Conservation (phyloP, 352 stramenopile genomes). For the Phytophthora cactorum region DNA sequence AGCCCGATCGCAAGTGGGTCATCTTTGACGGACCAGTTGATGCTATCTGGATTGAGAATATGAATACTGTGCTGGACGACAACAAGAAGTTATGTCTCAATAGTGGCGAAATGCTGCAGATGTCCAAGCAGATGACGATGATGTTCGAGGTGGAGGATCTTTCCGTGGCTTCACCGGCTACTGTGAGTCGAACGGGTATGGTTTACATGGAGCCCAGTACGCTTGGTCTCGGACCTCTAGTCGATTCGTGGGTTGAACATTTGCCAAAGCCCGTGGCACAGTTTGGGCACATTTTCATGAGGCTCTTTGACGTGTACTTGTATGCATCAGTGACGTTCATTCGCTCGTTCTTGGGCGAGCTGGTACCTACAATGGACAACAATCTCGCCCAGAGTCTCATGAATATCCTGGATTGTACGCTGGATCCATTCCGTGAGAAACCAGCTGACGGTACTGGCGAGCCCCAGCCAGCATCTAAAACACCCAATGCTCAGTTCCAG, state of each 20-base stretch:
- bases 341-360: conserved; percentile 85
- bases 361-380: conserved; percentile 94
- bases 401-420: conserved; percentile 92
- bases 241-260: conserved; percentile 91
- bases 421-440: conserved; percentile 75
- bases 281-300: conserved; percentile 53
- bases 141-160: conserved; percentile 98
- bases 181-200: conserved; percentile 95
- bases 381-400: conserved; percentile 92
- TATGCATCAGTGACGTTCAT: conserved; percentile 89
- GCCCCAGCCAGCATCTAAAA: conserved; percentile 43
- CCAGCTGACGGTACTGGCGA: conserved; percentile 49
- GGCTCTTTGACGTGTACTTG: conserved; percentile 93
- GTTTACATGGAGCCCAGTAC: conserved; percentile 97
- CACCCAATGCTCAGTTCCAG: conserved; percentile 66
- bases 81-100: conserved; percentile 97
- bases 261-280: conserved; percentile 46
- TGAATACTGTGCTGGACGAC: conserved; percentile 96
- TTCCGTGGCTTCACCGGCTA: conserved; percentile 93
- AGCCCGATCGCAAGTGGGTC: conserved; percentile 94
- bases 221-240: conserved; percentile 86
- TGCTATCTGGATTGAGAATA: conserved; percentile 97
- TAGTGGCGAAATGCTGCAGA: conserved; percentile 95
- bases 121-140: conserved; percentile 97
- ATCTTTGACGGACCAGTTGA: conserved; percentile 96